Evolutionary conservation across 805 yeast species (phyloP).

Genomic region (Candida wancherniae): DNA sequence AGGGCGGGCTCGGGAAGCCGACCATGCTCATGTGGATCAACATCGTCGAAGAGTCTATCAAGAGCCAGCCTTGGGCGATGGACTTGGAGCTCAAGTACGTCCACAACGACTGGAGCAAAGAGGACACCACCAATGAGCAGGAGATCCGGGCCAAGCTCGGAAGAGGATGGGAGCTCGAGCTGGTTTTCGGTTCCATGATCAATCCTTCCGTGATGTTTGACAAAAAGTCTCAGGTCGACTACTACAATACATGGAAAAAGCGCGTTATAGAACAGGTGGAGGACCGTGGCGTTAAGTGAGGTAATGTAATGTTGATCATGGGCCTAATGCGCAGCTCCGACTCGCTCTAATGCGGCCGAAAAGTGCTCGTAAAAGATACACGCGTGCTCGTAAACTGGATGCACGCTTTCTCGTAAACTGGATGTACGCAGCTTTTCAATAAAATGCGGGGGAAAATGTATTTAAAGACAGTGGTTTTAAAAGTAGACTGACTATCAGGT

Average conservation of each 20-base stretch:
- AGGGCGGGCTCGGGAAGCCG: slow-evolving; percentile 46
- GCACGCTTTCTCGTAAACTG: too few species aligned
- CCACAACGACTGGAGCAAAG: slow-evolving; percentile 24
- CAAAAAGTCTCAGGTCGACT: slow-evolving; percentile 25
- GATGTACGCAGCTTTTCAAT: too few species aligned
- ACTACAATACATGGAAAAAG: slow-evolving; percentile 30
- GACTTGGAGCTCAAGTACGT: slow-evolving; percentile 46
- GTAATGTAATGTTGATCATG: too few species aligned
- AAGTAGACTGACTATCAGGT: too few species aligned
- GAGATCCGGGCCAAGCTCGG: slow-evolving; percentile 32
- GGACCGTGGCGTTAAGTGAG: too few species aligned
- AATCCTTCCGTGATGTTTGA: slow-evolving; percentile 28
- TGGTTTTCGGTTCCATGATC: slow-evolving; percentile 32
- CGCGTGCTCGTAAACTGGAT: too few species aligned
- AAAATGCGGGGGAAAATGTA: too few species aligned
- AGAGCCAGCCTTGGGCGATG: slow-evolving; percentile 58
- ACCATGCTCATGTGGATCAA: slow-evolving; percentile 52
- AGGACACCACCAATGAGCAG: slow-evolving; percentile 17
- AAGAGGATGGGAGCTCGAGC: slow-evolving; percentile 26
- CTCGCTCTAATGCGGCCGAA: too few species aligned
- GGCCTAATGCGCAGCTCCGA: too few species aligned
- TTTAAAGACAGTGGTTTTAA: too few species aligned
- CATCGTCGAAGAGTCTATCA: slow-evolving; percentile 49
- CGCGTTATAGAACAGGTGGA: slow-evolving; percentile 10
- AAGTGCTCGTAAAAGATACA: too few species aligned